Conservation (phyloP, 2,329 filamentous ascomycete genomes). For the Sporothrix luriei region DNA sequence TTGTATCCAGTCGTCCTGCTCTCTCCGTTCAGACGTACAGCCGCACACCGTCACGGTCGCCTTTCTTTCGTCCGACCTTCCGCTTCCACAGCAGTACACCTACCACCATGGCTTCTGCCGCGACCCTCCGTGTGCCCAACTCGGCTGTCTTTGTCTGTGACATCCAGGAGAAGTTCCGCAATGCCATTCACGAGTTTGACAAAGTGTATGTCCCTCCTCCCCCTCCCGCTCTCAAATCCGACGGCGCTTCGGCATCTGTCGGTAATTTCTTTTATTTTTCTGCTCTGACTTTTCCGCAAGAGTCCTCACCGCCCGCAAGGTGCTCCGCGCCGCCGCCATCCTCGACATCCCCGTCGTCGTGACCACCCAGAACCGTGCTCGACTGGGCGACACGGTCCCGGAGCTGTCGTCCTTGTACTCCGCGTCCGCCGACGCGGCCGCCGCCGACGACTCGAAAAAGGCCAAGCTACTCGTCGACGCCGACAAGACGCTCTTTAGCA, state of each 20-base stretch:
- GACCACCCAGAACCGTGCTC: conserved; percentile 80
- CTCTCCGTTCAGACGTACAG: background rate
- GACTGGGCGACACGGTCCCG: conserved; percentile 77
- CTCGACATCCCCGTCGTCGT: conserved; percentile 78
- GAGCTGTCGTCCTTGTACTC: conserved; percentile 64
- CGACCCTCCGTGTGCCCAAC: conserved; percentile 35
- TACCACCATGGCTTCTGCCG: conserved; percentile 26
- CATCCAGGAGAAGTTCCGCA: conserved; percentile 88
- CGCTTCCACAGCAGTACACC: conserved; percentile 2
- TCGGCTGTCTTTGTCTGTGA: conserved; percentile 73
- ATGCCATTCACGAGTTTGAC: conserved; percentile 80
- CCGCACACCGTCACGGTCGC: background rate
- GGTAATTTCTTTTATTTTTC: too few species aligned
- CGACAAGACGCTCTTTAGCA: conserved; percentile 91
- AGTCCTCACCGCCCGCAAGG: conserved; percentile 67
- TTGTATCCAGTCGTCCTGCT: background rate
- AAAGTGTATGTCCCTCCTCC: conserved; percentile 62
- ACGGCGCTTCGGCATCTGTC: background rate
- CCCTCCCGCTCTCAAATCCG: conserved; percentile 20
- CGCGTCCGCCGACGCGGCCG: conserved; percentile 48
- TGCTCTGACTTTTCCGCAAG: conserved; percentile 48
- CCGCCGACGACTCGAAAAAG: background rate
- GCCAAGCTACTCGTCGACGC: conserved; percentile 48
- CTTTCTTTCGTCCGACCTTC: background rate
- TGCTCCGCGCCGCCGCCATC: conserved; percentile 64